Conservation (phyloP, 352 stramenopile genomes). For the Globisporangium apiculatum region DNA sequence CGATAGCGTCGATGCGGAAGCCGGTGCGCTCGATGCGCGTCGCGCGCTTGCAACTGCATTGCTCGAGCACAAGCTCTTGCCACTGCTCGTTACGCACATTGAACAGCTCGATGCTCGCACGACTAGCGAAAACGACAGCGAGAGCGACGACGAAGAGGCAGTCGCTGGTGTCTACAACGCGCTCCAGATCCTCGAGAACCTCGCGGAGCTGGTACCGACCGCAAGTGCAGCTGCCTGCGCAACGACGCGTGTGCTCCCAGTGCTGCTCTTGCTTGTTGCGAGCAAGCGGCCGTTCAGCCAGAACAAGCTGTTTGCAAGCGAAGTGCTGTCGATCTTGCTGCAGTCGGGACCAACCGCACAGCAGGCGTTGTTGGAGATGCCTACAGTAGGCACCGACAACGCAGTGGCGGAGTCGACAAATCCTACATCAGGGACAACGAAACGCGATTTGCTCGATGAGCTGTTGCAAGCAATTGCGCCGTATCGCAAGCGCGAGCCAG, state of each 20-base stretch:
- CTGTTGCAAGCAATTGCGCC: conserved; percentile 85
- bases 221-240: conserved; percentile 37
- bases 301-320: conserved; percentile 82
- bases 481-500: conserved; percentile 85
- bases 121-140: conserved; percentile 1
- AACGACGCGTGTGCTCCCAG: conserved; percentile 44
- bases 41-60: conserved; percentile 42
- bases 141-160: conserved; percentile 49
- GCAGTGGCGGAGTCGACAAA: not conserved
- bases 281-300: conserved; percentile 30
- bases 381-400: not conserved
- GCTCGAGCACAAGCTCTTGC: conserved; percentile 51
- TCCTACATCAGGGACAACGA: too few species aligned
- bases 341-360: conserved; percentile 43
- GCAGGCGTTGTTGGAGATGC: conserved; percentile 29
- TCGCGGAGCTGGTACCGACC: conserved; percentile 51
- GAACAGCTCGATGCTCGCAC: conserved; percentile 23
- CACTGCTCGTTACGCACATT: conserved; percentile 40
- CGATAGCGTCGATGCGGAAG: conserved; percentile 30
- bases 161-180: conserved; percentile 63
- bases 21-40: conserved; percentile 29
- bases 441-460: conserved; percentile 83
- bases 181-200: conserved; percentile 77
- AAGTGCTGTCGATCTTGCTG: conserved; percentile 82
- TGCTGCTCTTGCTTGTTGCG: conserved; percentile 47